Conservation (phyloP, 164 flowering plant species). For the Taxillus chinensis region DNA sequence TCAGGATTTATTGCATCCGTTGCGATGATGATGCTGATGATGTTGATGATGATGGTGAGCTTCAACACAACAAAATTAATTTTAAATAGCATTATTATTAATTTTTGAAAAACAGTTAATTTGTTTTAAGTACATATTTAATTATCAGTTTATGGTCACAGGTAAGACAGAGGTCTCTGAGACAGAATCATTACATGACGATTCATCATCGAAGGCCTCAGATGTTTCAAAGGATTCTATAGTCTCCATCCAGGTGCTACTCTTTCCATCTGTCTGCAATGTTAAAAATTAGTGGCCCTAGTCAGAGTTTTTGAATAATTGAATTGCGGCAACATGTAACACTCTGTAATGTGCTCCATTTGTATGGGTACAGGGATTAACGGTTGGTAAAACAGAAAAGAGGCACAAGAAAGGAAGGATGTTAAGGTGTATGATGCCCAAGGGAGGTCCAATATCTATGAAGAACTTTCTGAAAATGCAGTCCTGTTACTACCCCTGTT, state of each 20-base stretch:
- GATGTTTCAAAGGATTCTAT: not conserved
- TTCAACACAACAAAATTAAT: not conserved
- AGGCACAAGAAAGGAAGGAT: conserved; percentile 9
- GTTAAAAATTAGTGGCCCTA: too few relatives aligned
- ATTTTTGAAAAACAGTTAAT: too few relatives aligned
- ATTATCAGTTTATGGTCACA: not conserved
- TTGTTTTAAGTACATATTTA: too few relatives aligned
- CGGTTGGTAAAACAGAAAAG: conserved; percentile 5
- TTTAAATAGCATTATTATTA: not conserved
- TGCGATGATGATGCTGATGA: not conserved
- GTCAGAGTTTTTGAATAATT: too few relatives aligned
- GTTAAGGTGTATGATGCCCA: conserved; percentile 8
- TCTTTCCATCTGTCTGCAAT: too few relatives aligned
- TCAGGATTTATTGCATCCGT: conserved; percentile 15
- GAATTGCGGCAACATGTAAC: too few relatives aligned
- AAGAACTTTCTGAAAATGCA: conserved; percentile 9
- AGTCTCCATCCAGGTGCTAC: not conserved
- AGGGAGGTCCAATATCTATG: conserved; percentile 8
- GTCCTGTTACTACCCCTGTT: conserved; percentile 15
- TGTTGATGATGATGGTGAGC: not conserved
- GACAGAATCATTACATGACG: too few relatives aligned
- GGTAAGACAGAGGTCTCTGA: not conserved
- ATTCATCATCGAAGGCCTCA: not conserved
- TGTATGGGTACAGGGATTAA: conserved; percentile 1
- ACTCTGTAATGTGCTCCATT: not conserved